Evolutionary conservation across 495 filamentous ascomycete genomes (phyloP).

Genomic region (Talaromyces liani): DNA sequence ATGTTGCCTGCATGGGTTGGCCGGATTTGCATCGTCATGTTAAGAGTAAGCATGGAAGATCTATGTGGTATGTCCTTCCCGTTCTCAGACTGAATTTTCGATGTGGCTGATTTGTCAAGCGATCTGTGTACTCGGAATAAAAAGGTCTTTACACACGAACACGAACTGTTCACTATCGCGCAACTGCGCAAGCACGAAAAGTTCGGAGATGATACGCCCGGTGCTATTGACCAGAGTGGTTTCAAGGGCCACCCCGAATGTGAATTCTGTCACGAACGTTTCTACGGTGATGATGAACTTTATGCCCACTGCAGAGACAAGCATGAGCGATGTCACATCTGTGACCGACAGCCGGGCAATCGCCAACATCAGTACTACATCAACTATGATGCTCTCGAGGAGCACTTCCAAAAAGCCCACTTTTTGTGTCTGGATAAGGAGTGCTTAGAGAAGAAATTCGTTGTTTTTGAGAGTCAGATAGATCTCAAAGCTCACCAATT

Average conservation of each 20-base stretch:
- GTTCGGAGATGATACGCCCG: constrained; percentile 85
- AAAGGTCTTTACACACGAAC: constrained; percentile 97
- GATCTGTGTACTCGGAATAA: constrained; percentile 92
- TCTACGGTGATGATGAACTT: constrained; percentile 93
- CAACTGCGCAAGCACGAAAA: constrained; percentile 83
- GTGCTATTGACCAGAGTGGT: constrained; percentile 84
- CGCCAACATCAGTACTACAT: constrained; percentile 80
- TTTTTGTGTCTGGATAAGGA: constrained; percentile 78
- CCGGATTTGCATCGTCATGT: constrained; percentile 91
- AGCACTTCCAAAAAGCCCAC: constrained; percentile 82
- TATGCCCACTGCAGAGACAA: constrained; percentile 86
- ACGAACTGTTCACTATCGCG: constrained; percentile 80
- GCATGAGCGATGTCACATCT: constrained; percentile 93
- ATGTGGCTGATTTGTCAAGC: constrained; percentile 21
- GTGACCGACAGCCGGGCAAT: constrained; percentile 64
- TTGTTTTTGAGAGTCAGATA: constrained; percentile 93
- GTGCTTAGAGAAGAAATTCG: constrained; percentile 93
- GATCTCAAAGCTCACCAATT: constrained; percentile 86
- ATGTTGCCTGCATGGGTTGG: constrained; percentile 88
- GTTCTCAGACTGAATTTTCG: not conserved
- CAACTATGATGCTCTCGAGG: constrained; percentile 74
- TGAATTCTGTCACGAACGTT: constrained; percentile 82
- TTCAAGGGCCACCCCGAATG: constrained; percentile 96
- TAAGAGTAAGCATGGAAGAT: constrained; percentile 66
- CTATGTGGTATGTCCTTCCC: constrained; percentile 64